Conservation (phyloP, 148 eudicot genomes). For the Fagopyrum esculentum region DNA sequence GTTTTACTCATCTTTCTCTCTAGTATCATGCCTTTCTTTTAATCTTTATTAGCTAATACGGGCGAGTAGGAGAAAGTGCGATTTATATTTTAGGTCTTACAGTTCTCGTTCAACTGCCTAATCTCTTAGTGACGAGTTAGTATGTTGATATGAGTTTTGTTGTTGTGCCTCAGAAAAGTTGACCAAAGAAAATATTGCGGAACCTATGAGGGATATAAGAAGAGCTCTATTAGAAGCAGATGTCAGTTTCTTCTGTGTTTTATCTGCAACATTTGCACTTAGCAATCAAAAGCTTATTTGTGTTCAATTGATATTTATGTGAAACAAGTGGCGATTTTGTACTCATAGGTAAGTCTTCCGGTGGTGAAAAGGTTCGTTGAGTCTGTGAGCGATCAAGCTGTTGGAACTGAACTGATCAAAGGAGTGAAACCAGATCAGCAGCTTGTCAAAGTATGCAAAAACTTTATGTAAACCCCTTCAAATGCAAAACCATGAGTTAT, state of each 20-base stretch:
- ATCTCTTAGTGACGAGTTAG: not conserved
- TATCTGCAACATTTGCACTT: slow-evolving; percentile 5
- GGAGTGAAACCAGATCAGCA: slow-evolving; percentile 98
- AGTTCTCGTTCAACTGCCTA: no score
- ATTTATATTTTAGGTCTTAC: not conserved
- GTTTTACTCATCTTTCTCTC: slow-evolving; percentile 22
- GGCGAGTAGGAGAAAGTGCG: not conserved
- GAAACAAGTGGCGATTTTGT: slow-evolving; percentile 9
- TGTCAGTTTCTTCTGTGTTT: slow-evolving; percentile 52
- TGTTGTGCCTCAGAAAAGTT: slow-evolving; percentile 53
- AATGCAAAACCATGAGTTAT: not conserved
- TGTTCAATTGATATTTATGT: not conserved
- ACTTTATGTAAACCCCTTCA: not conserved
- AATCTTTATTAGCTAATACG: not conserved
- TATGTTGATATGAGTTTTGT: not conserved
- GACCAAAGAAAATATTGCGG: slow-evolving; percentile 93
- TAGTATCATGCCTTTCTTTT: not conserved
- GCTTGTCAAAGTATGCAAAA: slow-evolving; percentile 69
- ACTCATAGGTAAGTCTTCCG: slow-evolving; percentile 88
- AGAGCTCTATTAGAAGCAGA: slow-evolving; percentile 97
- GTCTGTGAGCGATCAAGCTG: slow-evolving; percentile 86
- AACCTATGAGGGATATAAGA: slow-evolving; percentile 95
- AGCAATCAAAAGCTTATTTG: not conserved
- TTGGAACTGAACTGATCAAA: slow-evolving; percentile 75
- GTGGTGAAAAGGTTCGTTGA: slow-evolving; percentile 95